Evolutionary conservation across 495 filamentous ascomycete genomes (phyloP), one percentile per base, ranked within the genome.

Genomic region (Cudoniella acicularis): DNA sequence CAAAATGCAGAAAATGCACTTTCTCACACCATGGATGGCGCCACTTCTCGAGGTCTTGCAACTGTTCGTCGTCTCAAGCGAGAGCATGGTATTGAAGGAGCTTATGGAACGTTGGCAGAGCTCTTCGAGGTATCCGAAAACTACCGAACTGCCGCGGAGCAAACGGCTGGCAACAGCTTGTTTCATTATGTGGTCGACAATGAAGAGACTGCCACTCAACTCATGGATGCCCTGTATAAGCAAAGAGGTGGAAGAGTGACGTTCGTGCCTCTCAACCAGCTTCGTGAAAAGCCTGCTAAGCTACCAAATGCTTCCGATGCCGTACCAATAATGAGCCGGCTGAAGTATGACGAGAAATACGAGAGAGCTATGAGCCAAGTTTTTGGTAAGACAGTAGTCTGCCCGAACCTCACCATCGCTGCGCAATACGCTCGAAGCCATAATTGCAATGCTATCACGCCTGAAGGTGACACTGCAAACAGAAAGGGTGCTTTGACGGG

Each of bases 161-260:
- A 94, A 36, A 94, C 91, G 2, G 95, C 92, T 9, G 95, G 94
- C 4, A 87, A 87, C 60, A 95, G 90, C 69, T 76, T 99, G 8
- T 99, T 99, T 73, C 90, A 99, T 72, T 95, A 96, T 64, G 90
- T 99, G 22, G 92, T 96, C 47, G 94, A 99, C 69, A 96, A 87
- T 41, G 92, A 92, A 54, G 83, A 88, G 40, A 97, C 93, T 1
- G 91, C 91, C 0, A 89, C 90, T 0, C 82, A 82, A 53, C 84
- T 96, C 16, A 78, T 92, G 13, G 88, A 93, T 64, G 80, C 87
- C 13, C 77, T 99, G 20, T 84, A 91, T 67, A 89, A 88, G 53
- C 83, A 87, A 55, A 87, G 83, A 56, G 83, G 87, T 17, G 94
- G 94, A n/a, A 84, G 94, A 64, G 80, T 98, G 24, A 98, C 95